Conservation (phyloP, 2,329 filamentous ascomycete genomes). For the Colletotrichum australisinense region DNA sequence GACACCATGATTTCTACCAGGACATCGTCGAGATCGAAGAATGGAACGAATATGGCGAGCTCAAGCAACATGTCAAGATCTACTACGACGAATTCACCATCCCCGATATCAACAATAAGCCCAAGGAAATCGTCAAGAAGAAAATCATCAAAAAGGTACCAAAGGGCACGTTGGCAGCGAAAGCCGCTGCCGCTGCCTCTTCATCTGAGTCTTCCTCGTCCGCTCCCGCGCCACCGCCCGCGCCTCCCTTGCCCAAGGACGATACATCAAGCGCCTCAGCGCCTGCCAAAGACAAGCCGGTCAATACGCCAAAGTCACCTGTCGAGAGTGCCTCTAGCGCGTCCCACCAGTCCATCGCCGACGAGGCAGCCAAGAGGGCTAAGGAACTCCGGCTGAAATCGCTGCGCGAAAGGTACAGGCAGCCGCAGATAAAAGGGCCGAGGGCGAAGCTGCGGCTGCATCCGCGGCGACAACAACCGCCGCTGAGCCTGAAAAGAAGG, state of each 20-base stretch:
- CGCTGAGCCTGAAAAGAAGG: constrained; percentile 27
- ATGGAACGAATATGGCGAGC: constrained; percentile 98
- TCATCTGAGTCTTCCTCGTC: constrained; percentile 38
- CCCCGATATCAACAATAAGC: constrained; percentile 64
- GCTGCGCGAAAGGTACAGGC: constrained; percentile 63
- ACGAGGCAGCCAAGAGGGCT: constrained; percentile 74
- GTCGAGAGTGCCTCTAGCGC: constrained; percentile 46
- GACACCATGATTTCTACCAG: constrained; percentile 56
- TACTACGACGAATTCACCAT: constrained; percentile 73
- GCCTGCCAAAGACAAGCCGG: constrained; percentile 40
- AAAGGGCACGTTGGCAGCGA: constrained; percentile 20
- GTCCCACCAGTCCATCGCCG: constrained; percentile 66
- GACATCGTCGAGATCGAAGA: constrained; percentile 96
- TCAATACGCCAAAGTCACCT: constrained; percentile 34
- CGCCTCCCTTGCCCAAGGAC: constrained; percentile 43
- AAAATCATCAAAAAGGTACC: constrained; percentile 35
- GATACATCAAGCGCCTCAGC: constrained; percentile 14
- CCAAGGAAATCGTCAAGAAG: constrained; percentile 52
- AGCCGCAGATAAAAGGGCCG: constrained; percentile 37
- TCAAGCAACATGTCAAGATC: constrained; percentile 85
- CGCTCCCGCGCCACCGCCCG: constrained; percentile 41
- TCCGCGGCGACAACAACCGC: constrained; percentile 7
- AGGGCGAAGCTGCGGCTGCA: constrained; percentile 9
- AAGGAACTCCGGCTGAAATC: constrained; percentile 68
- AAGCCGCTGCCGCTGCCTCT: constrained; percentile 18